Percentiles rank a stretch among this genome's conserved stretches.
phyloP scores from a whole-genome alignment of 495 filamentous ascomycete species.

The Hypoxylon intermedium region DNA sequence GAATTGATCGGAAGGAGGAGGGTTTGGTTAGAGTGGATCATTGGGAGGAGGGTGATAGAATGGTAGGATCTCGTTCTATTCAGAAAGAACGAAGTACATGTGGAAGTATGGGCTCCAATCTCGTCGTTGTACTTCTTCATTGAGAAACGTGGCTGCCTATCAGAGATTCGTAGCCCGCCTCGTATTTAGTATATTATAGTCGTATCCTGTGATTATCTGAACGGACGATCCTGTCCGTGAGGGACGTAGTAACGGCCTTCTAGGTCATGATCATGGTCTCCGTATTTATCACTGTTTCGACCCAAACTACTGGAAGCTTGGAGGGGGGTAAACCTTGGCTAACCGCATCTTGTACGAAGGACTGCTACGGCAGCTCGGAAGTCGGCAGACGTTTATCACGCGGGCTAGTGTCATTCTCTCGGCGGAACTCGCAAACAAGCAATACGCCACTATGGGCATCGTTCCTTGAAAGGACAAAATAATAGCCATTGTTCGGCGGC shows the following conservation, averaged over 20 bases:
- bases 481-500: not conserved
- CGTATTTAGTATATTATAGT: not conserved
- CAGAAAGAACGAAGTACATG: conserved; percentile 1
- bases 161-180: not conserved
- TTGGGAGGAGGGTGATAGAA: not conserved
- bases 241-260: not conserved
- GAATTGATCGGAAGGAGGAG: not conserved
- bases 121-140: not conserved
- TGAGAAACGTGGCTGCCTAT: not conserved
- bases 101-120: not conserved
- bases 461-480: not conserved
- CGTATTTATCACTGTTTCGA: not conserved
- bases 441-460: conserved; percentile 2
- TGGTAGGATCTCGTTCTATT: not conserved
- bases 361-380: not conserved
- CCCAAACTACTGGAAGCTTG: not conserved
- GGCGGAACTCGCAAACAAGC: not conserved
- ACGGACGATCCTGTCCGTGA: too few species aligned
- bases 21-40: not conserved
- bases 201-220: not conserved
- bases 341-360: not conserved
- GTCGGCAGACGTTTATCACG: not conserved
- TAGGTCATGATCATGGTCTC: not conserved
- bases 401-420: not conserved
- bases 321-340: not conserved